These are phyloP conservation scores for Gilbertella persicaria DNA, from an alignment of 371 early-diverging fungal species.

Conservation along the genomic window DNA sequence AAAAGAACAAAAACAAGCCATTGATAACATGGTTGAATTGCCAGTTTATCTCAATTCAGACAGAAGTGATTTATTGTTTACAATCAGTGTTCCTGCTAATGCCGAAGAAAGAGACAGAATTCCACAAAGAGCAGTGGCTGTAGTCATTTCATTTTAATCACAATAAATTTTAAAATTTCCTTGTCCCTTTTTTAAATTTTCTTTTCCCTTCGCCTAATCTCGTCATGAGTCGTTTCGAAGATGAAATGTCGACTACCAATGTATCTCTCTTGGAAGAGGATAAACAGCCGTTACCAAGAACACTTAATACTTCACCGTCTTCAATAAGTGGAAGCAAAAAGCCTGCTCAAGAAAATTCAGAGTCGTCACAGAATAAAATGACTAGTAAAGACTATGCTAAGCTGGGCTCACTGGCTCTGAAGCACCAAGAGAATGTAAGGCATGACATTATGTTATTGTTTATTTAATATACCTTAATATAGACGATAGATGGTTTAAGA, in stretches of 20 bases:
- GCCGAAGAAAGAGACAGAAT: constrained; percentile 47
- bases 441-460: not conserved
- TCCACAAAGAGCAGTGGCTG: constrained; percentile 78
- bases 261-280: constrained; percentile 31
- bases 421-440: constrained; percentile 66
- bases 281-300: not conserved
- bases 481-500: constrained; percentile 70
- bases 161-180: not conserved
- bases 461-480: not conserved
- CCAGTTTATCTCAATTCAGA: constrained; percentile 90
- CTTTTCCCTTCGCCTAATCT: not conserved
- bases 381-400: constrained; percentile 8
- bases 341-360: not conserved
- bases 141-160: constrained; percentile 55
- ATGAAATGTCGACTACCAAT: constrained; percentile 31
- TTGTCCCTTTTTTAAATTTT: constrained; percentile 1
- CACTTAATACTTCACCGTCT: constrained; percentile 5
- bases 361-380: constrained; percentile 2
- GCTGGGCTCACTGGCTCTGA: constrained; percentile 51
- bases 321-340: not conserved
- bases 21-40: constrained; percentile 39
- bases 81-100: constrained; percentile 53
- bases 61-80: constrained; percentile 75
- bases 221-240: constrained; percentile 7
- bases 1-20: constrained; percentile 16